A percentile compares a stretch with the other conserved stretches of the same genome.
Evolutionary conservation across 2,329 filamentous ascomycete genomes (phyloP).

Genomic region (Penicillium sp.): DNA sequence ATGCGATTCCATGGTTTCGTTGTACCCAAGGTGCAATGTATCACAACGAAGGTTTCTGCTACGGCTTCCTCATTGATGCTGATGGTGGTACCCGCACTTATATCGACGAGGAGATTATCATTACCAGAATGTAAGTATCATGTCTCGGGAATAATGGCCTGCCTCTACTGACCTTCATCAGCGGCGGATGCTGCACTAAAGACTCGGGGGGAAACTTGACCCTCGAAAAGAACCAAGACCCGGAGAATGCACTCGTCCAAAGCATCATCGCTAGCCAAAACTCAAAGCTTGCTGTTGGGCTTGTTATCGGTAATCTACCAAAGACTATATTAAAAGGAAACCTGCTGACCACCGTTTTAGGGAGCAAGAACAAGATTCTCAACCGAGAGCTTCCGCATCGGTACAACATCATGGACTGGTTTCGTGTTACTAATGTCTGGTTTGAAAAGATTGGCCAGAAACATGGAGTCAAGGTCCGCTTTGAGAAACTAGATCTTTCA

Average conservation of each 20-base stretch:
- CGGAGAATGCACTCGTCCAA: conserved; percentile 39
- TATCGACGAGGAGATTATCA: conserved; percentile 61
- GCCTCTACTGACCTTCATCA: conserved; percentile 29
- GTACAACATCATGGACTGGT: conserved; percentile 68
- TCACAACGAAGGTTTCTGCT: conserved; percentile 49
- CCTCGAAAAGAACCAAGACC: conserved; percentile 53
- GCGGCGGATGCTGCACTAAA: conserved; percentile 55
- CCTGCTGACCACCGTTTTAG: conserved; percentile 39
- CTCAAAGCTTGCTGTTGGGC: conserved; percentile 52
- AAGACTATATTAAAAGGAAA: fast-evolving
- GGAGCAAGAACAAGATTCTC: conserved; percentile 52
- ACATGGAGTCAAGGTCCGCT: conserved; percentile 57
- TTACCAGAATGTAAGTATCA: conserved; percentile 58
- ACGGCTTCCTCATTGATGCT: conserved; percentile 61
- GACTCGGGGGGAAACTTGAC: conserved; percentile 51
- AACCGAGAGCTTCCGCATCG: conserved; percentile 54
- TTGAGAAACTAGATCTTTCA: conserved; percentile 61
- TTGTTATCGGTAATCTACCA: conserved; percentile 53
- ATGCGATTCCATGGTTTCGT: conserved; percentile 63
- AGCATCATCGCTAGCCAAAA: conserved; percentile 50
- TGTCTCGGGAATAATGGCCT: background rate
- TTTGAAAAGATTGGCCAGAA: conserved; percentile 52
- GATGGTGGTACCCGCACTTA: conserved; percentile 57
- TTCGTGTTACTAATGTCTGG: conserved; percentile 69
- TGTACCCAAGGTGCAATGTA: conserved; percentile 63